Evolutionary conservation across 768 basidiomycete genomes (phyloP).

Genomic region (Russula foetens): DNA sequence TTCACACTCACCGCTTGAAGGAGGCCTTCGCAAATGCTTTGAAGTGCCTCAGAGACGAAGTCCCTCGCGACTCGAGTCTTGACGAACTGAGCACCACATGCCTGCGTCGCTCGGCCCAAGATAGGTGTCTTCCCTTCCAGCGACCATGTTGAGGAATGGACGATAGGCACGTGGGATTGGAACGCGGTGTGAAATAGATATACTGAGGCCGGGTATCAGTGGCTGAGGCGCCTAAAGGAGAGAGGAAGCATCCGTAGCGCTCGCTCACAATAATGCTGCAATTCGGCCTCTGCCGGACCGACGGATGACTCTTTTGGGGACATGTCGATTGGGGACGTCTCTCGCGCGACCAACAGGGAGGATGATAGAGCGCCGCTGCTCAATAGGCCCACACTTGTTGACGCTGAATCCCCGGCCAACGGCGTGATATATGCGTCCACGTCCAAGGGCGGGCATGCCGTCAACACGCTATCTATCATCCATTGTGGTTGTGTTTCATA

Average conservation of each 20-base stretch:
- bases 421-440: slow-evolving; percentile 7
- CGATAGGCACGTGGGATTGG: slow-evolving; percentile 40
- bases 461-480: slow-evolving; percentile 5
- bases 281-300: slow-evolving; percentile 21
- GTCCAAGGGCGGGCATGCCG: slow-evolving; percentile 12
- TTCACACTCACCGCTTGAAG: slow-evolving; percentile 41
- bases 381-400: not conserved
- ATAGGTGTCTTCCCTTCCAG: slow-evolving; percentile 38
- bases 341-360: slow-evolving; percentile 4
- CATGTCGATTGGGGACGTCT: slow-evolving; percentile 6
- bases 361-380: not conserved
- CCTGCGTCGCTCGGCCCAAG: slow-evolving; percentile 43
- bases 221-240: slow-evolving; percentile 11
- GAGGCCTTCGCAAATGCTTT: slow-evolving; percentile 36
- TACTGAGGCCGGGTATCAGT: slow-evolving; percentile 25
- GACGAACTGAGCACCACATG: slow-evolving; percentile 46
- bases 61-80: slow-evolving; percentile 35
- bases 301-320: not conserved
- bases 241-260: slow-evolving; percentile 12
- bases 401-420: slow-evolving; percentile 1
- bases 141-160: slow-evolving; percentile 44
- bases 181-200: slow-evolving; percentile 46
- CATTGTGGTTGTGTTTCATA: slow-evolving; percentile 12
- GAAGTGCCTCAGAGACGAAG: slow-evolving; percentile 38
- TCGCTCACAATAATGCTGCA: slow-evolving; percentile 40